Evolutionary conservation across 176 grass and related monocot species (phyloP), one percentile per base, ranked within the genome.

Genomic region (Bolboschoenus planiculmis): DNA sequence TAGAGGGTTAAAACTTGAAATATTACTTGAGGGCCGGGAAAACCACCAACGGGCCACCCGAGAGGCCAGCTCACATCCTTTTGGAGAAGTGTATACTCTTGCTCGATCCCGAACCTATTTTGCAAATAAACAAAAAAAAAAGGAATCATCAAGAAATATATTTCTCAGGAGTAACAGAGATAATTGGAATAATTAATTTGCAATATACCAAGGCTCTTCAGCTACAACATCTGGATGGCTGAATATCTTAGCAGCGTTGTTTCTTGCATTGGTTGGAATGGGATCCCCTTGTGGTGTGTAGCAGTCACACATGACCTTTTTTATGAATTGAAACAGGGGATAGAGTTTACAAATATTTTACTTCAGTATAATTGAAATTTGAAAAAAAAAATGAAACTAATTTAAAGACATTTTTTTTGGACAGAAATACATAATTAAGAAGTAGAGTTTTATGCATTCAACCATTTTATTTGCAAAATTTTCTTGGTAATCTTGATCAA

Each of bases 41-140:
- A 98, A 11, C 95, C 95, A 46, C 95, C 92, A 35, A 95, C 6
- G 42, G 95, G 92, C 95, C 95, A 98, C 2, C 95, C 95, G 56
- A 98, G 82, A 31, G 95, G 95, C 95, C 95, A 98, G 10, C 93
- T 98, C 40, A 71, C 88, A 87, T 95, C 87, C 64, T 98, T 98
- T 39, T 95, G 92, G 60, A 98, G 89, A 35, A 98, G 95, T 56
- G 95, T 98, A 71, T 98, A 98, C 88, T 98, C 95, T 23, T 95
- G 95, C 75, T 98, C 95, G 58, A 98, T 91, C 35, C 95, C 95
- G 72, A 91, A 98, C 95, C 90, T 97, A 73, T 48, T 64, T 84
- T 88, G 9, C 26, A 23, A 30, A 1, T 6, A 1, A 56, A 14
- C 6, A 27, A 16, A 2, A 62, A 20, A 9, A 27, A 13, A 26